Conservation (phyloP, 345 rosid species). For the Eucalyptus shirleyi region DNA sequence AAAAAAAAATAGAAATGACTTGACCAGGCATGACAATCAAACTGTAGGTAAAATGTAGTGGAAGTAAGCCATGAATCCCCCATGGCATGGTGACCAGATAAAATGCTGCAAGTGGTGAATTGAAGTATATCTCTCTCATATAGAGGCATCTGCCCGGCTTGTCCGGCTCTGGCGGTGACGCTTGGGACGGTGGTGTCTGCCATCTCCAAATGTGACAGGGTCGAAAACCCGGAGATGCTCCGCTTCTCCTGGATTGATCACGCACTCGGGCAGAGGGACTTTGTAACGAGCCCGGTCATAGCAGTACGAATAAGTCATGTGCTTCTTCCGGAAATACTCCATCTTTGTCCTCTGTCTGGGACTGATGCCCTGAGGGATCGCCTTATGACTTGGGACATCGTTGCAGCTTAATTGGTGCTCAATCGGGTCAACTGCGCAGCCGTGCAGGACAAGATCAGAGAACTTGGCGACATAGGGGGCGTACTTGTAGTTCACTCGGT, state of each 20-base stretch:
- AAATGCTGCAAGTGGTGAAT: neutral
- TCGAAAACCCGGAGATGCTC: slow-evolving; percentile 48
- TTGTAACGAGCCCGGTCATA: slow-evolving; percentile 71
- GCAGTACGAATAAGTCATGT: slow-evolving; percentile 90
- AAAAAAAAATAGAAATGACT: neutral
- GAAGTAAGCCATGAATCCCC: neutral
- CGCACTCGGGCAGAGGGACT: slow-evolving; percentile 56
- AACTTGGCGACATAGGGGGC: slow-evolving; percentile 63
- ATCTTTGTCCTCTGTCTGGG: slow-evolving; percentile 41
- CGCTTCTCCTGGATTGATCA: slow-evolving; percentile 45
- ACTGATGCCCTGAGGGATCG: slow-evolving; percentile 20
- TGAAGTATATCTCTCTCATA: neutral
- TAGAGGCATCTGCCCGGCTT: neutral
- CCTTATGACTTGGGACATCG: slow-evolving; percentile 6
- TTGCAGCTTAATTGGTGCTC: slow-evolving; percentile 53
- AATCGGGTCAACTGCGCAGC: slow-evolving; percentile 79
- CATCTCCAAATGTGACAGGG: slow-evolving; percentile 72
- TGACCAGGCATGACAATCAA: neutral
- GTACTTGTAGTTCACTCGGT: slow-evolving; percentile 89
- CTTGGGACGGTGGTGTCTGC: slow-evolving; percentile 32
- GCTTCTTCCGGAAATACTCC: slow-evolving; percentile 59
- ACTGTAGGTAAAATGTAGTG: neutral
- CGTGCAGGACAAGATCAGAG: slow-evolving; percentile 67
- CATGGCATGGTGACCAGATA: neutral
- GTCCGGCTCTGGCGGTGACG: slow-evolving; percentile 28